A percentile compares a stretch with the other conserved stretches of the same genome.
These are phyloP conservation scores for Amanita brunnescens DNA, from an alignment of 768 basidiomycete species.

Conservation along the genomic window DNA sequence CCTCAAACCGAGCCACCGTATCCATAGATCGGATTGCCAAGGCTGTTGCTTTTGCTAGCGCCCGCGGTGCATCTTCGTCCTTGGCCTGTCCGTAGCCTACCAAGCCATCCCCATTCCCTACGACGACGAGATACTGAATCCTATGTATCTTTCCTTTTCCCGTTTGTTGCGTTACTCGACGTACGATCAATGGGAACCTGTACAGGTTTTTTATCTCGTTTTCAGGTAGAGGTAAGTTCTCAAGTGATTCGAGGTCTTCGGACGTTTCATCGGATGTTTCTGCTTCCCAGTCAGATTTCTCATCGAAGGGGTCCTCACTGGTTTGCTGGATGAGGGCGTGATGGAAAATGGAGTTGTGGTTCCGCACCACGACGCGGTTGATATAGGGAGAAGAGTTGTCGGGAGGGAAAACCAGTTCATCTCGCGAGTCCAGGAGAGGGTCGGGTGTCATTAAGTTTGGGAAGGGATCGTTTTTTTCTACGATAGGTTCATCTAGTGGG, in stretches of 20 bases:
- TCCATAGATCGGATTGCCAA: constrained; percentile 86
- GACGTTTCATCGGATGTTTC: constrained; percentile 22
- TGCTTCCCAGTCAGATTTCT: constrained; percentile 17
- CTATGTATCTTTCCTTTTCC: constrained; percentile 84
- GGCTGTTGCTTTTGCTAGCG: constrained; percentile 47
- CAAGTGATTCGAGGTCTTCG: constrained; percentile 18
- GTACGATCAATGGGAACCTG: constrained; percentile 35
- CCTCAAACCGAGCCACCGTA: constrained; percentile 88
- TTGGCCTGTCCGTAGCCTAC: constrained; percentile 82
- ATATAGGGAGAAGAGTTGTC: constrained; percentile 42
- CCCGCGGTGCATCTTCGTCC: constrained; percentile 45
- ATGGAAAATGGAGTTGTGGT: constrained; percentile 62
- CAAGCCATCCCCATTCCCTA: constrained; percentile 77
- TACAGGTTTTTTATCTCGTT: constrained; percentile 21
- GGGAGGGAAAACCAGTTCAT: constrained; percentile 46
- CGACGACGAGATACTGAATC: constrained; percentile 53
- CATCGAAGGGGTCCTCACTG: constrained; percentile 22
- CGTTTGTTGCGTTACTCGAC: constrained; percentile 80
- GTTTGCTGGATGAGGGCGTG: constrained; percentile 23
- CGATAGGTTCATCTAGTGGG: neutral
- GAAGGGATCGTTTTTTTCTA: constrained; percentile 16
- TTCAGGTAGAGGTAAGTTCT: constrained; percentile 18
- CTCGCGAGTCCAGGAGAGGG: constrained; percentile 52
- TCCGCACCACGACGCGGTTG: constrained; percentile 59
- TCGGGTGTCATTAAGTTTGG: constrained; percentile 61